These are phyloP conservation scores for Butyriboletus loyo DNA, from an alignment of 768 basidiomycete species.

Conservation along the genomic window DNA sequence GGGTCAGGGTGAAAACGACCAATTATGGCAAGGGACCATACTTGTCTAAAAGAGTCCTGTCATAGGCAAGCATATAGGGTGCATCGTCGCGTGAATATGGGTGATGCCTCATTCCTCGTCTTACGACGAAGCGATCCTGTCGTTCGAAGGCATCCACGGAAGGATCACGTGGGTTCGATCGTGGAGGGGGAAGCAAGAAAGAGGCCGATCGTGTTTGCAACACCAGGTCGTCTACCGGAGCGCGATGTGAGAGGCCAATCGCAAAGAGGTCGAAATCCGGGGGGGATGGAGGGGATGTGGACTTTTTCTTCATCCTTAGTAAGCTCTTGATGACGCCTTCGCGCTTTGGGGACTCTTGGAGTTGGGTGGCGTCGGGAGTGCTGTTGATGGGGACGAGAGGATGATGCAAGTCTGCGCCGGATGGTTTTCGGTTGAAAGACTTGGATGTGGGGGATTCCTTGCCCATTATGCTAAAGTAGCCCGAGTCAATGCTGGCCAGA, in stretches of 20 bases:
- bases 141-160: conserved; percentile 22
- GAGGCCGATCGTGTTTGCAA: background rate
- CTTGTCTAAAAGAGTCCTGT: conserved; percentile 56
- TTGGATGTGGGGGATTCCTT: conserved; percentile 15
- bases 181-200: background rate
- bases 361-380: background rate
- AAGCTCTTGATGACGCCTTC: conserved; percentile 18
- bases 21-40: conserved; percentile 30
- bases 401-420: conserved; percentile 9
- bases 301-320: conserved; percentile 25
- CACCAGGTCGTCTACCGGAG: background rate
- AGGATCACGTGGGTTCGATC: conserved; percentile 3
- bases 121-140: conserved; percentile 22
- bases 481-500: conserved; percentile 27
- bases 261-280: conserved; percentile 9
- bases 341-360: conserved; percentile 21
- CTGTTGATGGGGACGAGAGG: conserved; percentile 10
- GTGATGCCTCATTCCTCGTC: conserved; percentile 47
- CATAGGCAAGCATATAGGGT: conserved; percentile 68
- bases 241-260: background rate
- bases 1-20: conserved; percentile 10
- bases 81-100: conserved; percentile 47
- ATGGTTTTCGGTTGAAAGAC: conserved; percentile 8
- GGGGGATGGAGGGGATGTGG: conserved; percentile 1
- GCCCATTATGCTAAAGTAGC: conserved; percentile 28